These are phyloP conservation scores for Saccharomyces hybrid DNA, from an alignment of 1,139 yeast genomes.

Conservation along the genomic window DNA sequence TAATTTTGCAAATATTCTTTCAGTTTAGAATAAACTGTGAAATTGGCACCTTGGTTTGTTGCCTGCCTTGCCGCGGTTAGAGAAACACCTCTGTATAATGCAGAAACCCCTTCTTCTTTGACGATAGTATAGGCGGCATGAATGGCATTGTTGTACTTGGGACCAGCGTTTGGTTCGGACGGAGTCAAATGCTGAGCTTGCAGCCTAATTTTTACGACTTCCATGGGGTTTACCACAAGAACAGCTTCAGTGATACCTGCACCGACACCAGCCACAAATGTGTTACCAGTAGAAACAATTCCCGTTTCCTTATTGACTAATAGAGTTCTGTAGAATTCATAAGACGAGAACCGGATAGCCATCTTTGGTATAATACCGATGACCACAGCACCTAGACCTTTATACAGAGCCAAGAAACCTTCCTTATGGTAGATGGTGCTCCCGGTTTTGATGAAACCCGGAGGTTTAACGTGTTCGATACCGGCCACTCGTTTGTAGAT, in stretches of 20 bases:
- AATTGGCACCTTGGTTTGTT: conserved; percentile 96
- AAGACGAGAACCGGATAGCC: conserved; percentile 94
- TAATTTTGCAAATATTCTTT: conserved; percentile 63
- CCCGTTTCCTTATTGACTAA: conserved; percentile 58
- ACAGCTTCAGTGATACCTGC: conserved; percentile 98
- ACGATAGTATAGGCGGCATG: conserved; percentile 82
- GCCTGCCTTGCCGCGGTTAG: conserved; percentile 98
- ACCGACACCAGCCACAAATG: conserved; percentile 90
- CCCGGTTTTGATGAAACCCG: conserved; percentile 84
- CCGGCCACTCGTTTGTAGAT: conserved; percentile 50
- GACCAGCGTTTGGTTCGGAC: conserved; percentile 38
- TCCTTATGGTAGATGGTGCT: conserved; percentile 69
- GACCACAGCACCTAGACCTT: conserved; percentile 94
- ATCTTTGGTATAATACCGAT: conserved; percentile 97
- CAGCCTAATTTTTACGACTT: conserved; percentile 89
- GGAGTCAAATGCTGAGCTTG: conserved; percentile 93
- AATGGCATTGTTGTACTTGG: conserved; percentile 87
- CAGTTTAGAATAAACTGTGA: conserved; percentile 86
- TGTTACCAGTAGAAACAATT: conserved; percentile 56
- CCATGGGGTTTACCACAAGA: conserved; percentile 91
- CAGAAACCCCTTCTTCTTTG: conserved; percentile 83
- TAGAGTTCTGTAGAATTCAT: conserved; percentile 74
- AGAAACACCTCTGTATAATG: conserved; percentile 90
- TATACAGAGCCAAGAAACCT: conserved; percentile 79
- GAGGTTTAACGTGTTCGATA: conserved; percentile 41